Evolutionary conservation across 768 basidiomycete genomes (phyloP), one percentile per base, ranked within the genome.

Genomic region (Pholiota conissans): DNA sequence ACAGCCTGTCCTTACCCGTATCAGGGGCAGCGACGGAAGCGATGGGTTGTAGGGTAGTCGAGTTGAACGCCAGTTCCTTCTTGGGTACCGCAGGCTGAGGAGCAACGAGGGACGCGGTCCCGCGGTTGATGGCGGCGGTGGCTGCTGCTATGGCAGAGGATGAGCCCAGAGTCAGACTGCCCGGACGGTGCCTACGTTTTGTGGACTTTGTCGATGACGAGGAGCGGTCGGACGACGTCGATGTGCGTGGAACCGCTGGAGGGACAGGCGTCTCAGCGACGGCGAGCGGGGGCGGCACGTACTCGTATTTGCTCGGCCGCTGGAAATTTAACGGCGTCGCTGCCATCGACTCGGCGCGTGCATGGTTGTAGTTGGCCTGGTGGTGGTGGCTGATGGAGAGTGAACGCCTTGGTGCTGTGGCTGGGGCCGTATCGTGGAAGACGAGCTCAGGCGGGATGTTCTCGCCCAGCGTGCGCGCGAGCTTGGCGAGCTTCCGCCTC

Each of bases 401-500:
- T 3, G 42, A 24, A 10, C 42, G 42, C 3, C 59, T n/a, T n/a
- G n/a, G n/a, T n/a, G n/a, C n/a, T n/a, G n/a, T n/a, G n/a, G n/a
- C n/a, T n/a, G n/a, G n/a, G n/a, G n/a, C n/a, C n/a, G n/a, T n/a
- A n/a, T 60, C 22, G 20, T 64, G 66, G 50, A 76, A 75, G 2
- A 87, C 77, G 24, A 86, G 77, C 63, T 84, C 84, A 2, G 77
- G 66, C 14, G 85, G 85, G 35, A 87, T 73, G 58, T 78, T 79
- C 69, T 85, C 84, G 30, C 85, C 85, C 6, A 87, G 73, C 22
- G 82, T 83, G 40, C 84, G 77, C 1, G 74, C 66, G 30, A 87
- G 74, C 67, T 86, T 86, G 5, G 81, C 83, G 77, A 86, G 76
- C 61, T 80, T 81, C 60, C 73, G 75, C 42, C 84, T 67, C 18